These are phyloP conservation scores for Primulina tabacum DNA, from an alignment of 257 asterid species.

Conservation along the genomic window DNA sequence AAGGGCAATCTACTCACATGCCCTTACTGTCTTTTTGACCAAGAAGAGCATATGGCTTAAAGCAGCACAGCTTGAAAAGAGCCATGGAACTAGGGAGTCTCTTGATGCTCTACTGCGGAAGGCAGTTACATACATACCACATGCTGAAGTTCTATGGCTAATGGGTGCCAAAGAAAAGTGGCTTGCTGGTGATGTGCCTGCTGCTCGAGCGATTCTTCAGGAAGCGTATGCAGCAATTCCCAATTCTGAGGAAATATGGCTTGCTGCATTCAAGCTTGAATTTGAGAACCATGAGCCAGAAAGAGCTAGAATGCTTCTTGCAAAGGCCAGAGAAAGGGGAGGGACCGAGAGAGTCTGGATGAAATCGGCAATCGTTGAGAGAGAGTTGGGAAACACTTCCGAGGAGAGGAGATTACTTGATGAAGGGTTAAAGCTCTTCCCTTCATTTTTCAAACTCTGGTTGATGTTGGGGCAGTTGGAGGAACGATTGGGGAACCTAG, in stretches of 20 bases:
- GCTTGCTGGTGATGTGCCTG: conserved; percentile 97
- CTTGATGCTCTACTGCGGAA: conserved; percentile 72
- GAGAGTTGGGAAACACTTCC: conserved; percentile 70
- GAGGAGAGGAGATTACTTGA: conserved; percentile 76
- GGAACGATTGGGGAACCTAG: conserved; percentile 64
- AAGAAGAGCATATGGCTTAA: conserved; percentile 98
- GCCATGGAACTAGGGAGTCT: conserved; percentile 83
- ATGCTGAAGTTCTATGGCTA: conserved; percentile 87
- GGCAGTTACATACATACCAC: conserved; percentile 88
- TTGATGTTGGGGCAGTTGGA: conserved; percentile 89
- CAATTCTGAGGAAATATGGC: conserved; percentile 93
- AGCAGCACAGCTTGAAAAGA: conserved; percentile 97
- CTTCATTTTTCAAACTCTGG: conserved; percentile 82
- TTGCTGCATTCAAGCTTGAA: conserved; percentile 97
- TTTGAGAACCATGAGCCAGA: conserved; percentile 93
- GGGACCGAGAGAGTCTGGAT: conserved; percentile 96
- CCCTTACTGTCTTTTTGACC: conserved; percentile 72
- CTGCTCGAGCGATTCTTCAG: conserved; percentile 87
- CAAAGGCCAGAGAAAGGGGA: conserved; percentile 88
- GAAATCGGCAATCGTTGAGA: conserved; percentile 93
- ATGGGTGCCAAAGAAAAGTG: conserved; percentile 99
- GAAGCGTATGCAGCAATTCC: conserved; percentile 99
- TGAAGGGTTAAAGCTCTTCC: conserved; percentile 73
- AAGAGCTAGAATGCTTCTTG: conserved; percentile 84
- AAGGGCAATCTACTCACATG: conserved; percentile 78